Base-by-base conservation (phyloP, 176 grass and related monocot genomes). In the Stipa capillata region DNA sequence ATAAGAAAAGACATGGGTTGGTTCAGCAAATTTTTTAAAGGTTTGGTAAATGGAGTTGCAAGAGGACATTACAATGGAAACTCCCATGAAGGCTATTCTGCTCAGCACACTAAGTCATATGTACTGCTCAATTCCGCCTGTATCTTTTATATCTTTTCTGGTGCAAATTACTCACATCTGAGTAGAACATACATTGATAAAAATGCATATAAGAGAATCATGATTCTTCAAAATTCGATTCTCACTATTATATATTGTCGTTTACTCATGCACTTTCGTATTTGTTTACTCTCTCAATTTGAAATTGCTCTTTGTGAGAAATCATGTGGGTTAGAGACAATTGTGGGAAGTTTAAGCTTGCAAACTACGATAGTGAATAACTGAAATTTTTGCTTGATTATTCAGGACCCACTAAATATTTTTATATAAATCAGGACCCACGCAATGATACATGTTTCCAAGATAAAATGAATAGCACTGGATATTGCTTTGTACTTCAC, bases 11-110 rank as follows among this genome's bases (percentile, higher is more conserved):
- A 60, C 13, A 94, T 97, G 94, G 76, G 91, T 76, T 92, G 82
- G 94, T 60, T 97, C 65, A 94, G 84, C 47, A 92, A 90, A 73
- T 77, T 89, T 75, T 82, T 97, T 65, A 92, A 92, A 92, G 82
- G 77, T 81, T 84, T 89, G 28, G 91, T 67, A 60, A 83, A 84
- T 86, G 74, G 76, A 88, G 83, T 97, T 76, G 90, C 89, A 80
- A 86, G 76, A 77, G 89, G 82, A 24, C 92, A 92, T 39, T 78
- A 88, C 43, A 79, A 93, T 2, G 87, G 89, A 77, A 87, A 79
- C 67, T 73, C 69, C 18, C 65, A 62, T 69, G 81, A 69, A 60
- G 81, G 67, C 74, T 73, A 88, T 65, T 73, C 86, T 40, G 48
- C 69, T 60, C 68, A 84, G 74, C 81, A 63, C 35, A 79, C 82